A percentile compares a stretch with the other conserved stretches of the same genome.
Evolutionary conservation across 2,329 filamentous ascomycete species (phyloP).

Genomic region (Alternaria sp.): DNA sequence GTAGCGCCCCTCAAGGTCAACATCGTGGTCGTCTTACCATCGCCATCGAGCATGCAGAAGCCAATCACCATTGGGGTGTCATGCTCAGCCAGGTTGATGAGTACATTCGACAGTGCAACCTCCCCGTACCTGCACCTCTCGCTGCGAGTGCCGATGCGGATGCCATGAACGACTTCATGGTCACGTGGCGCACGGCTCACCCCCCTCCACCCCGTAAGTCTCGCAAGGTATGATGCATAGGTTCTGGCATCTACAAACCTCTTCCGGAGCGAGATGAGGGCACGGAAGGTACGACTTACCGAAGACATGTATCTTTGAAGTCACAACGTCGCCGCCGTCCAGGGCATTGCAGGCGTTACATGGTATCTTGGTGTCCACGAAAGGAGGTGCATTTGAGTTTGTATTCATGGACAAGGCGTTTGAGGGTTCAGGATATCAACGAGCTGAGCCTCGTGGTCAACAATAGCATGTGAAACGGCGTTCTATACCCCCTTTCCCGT

Average conservation of each 20-base stretch:
- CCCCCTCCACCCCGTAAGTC: too few relatives aligned
- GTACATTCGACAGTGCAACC: too few relatives aligned
- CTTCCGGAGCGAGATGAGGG: too few relatives aligned
- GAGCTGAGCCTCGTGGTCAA: background rate
- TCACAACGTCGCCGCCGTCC: background rate
- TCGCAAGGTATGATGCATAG: too few relatives aligned
- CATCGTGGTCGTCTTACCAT: background rate
- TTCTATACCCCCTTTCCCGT: background rate
- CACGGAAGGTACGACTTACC: background rate
- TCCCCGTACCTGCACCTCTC: background rate
- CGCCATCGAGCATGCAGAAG: background rate
- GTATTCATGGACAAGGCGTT: background rate
- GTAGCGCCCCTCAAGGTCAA: background rate
- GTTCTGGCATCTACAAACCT: too few relatives aligned
- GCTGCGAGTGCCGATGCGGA: background rate
- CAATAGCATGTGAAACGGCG: background rate
- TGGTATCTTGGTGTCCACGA: background rate
- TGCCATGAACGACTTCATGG: background rate
- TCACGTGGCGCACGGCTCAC: too few relatives aligned
- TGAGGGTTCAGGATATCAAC: background rate
- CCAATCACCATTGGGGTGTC: too few relatives aligned
- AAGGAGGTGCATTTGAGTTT: background rate
- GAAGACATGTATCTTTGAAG: background rate
- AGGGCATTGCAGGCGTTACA: background rate
- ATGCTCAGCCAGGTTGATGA: background rate